phyloP scores from a whole-genome alignment of 2,329 filamentous ascomycete species.

The Leptographium wingfieldii region DNA sequence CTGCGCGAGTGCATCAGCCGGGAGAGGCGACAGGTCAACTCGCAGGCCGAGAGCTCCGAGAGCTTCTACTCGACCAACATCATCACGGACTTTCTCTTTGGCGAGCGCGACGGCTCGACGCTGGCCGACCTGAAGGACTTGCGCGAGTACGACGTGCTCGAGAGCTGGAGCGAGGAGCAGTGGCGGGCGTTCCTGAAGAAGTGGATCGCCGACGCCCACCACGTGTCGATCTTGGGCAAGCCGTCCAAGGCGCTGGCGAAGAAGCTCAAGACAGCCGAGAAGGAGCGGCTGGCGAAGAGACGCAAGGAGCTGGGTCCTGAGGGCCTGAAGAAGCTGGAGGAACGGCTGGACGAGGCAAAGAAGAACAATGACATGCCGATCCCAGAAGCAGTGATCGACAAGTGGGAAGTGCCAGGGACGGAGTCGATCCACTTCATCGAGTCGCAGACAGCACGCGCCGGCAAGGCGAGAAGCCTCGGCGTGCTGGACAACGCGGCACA shows the following conservation, averaged over 20 bases:
- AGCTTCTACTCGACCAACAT: slow-evolving; percentile 74
- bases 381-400: slow-evolving; percentile 65
- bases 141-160: slow-evolving; percentile 53
- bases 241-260: slow-evolving; percentile 70
- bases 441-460: slow-evolving; percentile 72
- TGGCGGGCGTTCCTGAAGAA: slow-evolving; percentile 74
- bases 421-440: slow-evolving; percentile 94
- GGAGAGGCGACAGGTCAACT: slow-evolving; percentile 70
- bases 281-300: slow-evolving; percentile 63
- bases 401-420: slow-evolving; percentile 70
- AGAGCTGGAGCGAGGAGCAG: slow-evolving; percentile 67
- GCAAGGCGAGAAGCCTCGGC: slow-evolving; percentile 61
- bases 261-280: slow-evolving; percentile 70
- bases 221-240: slow-evolving; percentile 78
- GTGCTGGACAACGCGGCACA: slow-evolving; percentile 58
- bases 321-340: slow-evolving; percentile 61
- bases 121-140: slow-evolving; percentile 46
- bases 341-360: slow-evolving; percentile 72
- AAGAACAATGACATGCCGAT: slow-evolving; percentile 80
- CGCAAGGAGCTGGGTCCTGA: slow-evolving; percentile 70
- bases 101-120: slow-evolving; percentile 69
- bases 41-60: slow-evolving; percentile 68
- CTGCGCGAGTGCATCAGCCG: slow-evolving; percentile 76
- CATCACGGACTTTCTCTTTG: slow-evolving; percentile 87
- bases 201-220: slow-evolving; percentile 75